Base-by-base conservation (phyloP, 139 green algal genomes). In the Mesostigma viride region DNA sequence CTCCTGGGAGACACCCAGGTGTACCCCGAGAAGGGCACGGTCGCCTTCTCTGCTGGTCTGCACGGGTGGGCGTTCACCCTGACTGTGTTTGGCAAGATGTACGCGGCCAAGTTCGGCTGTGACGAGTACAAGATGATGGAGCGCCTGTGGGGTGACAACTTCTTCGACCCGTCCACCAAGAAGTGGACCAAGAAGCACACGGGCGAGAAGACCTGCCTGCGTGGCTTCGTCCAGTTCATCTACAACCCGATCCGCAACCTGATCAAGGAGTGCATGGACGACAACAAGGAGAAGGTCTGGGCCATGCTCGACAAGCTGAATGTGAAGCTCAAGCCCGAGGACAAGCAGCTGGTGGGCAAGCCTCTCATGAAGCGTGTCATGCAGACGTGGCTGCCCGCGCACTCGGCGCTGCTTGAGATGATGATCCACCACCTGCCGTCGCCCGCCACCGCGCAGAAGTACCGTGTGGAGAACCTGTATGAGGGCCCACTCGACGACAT, bases 51-150 rank as follows among this genome's bases (percentile, higher is more conserved):
- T 35, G 92, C 92, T 40, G 92, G 92, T 77, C 92, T 98, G 48
- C 92, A 98, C 86, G 92, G 88, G 73, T 98, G 92, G 92, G 92
- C 91, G n/a, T 98, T 98, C 89, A 97, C 92, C n/a, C 85, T 98
- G 2, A 95, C 89, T 62, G 88, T 88, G 27, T 98, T 98, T 64
- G 90, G 90, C 67, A 73, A 93, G 75, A 90, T 96, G 79, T 98
- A 98, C 64, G 89, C 92, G 48, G 81, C 88, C 78, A 97, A 97
- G 89, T 96, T 98, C 71, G 91, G 91, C 70, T 84, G 87, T 32
- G 89, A 91, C 35, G 68, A 83, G 68, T 74, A 83, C 31, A 90
- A 89, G 79, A 95, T 95, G 88, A 95, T 95, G 89, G 83, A 90
- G 73, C 88, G 88, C 76, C 86, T 95, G 69, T 96, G 90, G 89